Evolutionary conservation across 768 basidiomycete genomes (phyloP), one percentile per base, ranked within the genome.

Genomic region (Hirschioporus abietinus): DNA sequence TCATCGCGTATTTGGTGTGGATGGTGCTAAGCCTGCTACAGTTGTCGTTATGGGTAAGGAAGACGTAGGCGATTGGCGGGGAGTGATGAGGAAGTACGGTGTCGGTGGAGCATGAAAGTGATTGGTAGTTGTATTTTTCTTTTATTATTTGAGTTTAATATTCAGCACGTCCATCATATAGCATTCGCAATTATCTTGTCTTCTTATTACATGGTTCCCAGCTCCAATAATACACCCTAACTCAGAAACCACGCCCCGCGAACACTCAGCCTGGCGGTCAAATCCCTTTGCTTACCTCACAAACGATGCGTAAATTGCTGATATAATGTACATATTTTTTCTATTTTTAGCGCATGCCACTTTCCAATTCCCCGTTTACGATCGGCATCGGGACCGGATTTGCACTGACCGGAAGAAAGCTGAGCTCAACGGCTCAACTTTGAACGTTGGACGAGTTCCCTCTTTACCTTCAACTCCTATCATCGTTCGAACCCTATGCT

Each of bases 1-100:
- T 5, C 80, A 79, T 25, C 86, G 89, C 27, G 76, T 97, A 27
- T 91, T 96, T 72, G 86, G 90, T 20, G 83, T 84, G 0, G 77
- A 83, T 35, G 86, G 83, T 1, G 81, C 83, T 18, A 83, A 83
- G 71, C 85, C 86, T 72, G 86, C 93, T 5, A 93, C 95, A 1
- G 81, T 97, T 52, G 88, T 97, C 4, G 87, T 83, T 35, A 92
- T 92, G 88, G 96, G 95, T 4, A 84, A 86, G 65, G 86, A 95
- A 65, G 91, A 93, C 58, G 80, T 92, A 60, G 87, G 87, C 9
- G 82, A 89, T 70, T 92, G 86, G 82, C 72, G 81, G 66, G 81
- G 81, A 20, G 82, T 82, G 25, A 86, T 94, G 71, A 76, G 76
- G 59, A 89, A 89, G 76, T 95, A 93, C 69, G 88, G 90, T 23